Percentiles rank a stretch among this genome's conserved stretches.
Evolutionary conservation across 306 rosid species (phyloP).

Genomic region (Castanea sativa): DNA sequence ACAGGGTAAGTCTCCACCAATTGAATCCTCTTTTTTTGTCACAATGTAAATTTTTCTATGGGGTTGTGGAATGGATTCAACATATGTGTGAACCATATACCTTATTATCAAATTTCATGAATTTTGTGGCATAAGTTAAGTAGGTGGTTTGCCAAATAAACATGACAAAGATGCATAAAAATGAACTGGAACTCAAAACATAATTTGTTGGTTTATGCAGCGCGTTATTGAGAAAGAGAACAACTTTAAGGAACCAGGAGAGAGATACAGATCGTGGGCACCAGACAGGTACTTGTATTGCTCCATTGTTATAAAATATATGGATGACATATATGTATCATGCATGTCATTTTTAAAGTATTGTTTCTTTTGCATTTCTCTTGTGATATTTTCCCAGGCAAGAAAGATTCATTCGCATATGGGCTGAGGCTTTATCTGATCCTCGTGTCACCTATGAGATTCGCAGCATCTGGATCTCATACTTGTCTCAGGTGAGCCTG

Average conservation of each 20-base stretch:
- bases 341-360: constrained; percentile 3
- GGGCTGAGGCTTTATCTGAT: constrained; percentile 71
- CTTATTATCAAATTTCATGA: too few species aligned
- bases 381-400: constrained; percentile 50
- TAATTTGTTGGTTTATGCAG: constrained; percentile 41
- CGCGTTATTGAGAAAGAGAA: constrained; percentile 63
- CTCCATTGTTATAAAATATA: background rate
- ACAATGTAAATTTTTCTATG: background rate
- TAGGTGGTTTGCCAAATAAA: too few species aligned
- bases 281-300: constrained; percentile 62
- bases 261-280: constrained; percentile 75
- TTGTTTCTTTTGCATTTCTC: constrained; percentile 6
- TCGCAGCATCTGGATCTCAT: constrained; percentile 53
- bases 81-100: background rate
- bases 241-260: constrained; percentile 91
- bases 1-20: constrained; percentile 51
- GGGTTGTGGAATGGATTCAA: too few species aligned
- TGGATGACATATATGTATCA: background rate
- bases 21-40: background rate
- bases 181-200: too few species aligned
- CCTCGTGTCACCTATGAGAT: constrained; percentile 84
- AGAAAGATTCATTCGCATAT: constrained; percentile 66
- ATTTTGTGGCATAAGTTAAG: too few species aligned
- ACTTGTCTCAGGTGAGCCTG: constrained; percentile 51
- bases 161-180: too few species aligned